Evolutionary conservation across 768 basidiomycete genomes (phyloP).

Genomic region (Boletellus sp.): DNA sequence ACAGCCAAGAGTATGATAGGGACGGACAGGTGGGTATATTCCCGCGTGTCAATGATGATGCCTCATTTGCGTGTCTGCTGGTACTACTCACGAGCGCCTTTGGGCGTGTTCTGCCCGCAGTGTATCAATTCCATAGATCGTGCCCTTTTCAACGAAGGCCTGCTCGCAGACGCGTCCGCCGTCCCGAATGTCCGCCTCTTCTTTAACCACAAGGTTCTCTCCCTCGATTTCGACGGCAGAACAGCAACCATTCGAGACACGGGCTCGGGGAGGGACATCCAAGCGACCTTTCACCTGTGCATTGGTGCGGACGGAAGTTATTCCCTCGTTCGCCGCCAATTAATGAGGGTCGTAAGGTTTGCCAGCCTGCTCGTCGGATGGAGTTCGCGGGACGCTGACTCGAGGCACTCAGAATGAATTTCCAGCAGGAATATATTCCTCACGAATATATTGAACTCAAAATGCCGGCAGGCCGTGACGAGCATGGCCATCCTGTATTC

Average conservation of each 20-base stretch:
- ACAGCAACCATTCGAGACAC: conserved; percentile 50
- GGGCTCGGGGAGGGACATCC: conserved; percentile 39
- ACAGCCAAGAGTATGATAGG: conserved; percentile 86
- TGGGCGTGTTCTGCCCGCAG: conserved; percentile 40
- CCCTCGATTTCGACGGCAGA: conserved; percentile 71
- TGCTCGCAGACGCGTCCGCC: conserved; percentile 73
- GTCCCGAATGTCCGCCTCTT: conserved; percentile 60
- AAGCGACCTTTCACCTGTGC: conserved; percentile 68
- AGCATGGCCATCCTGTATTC: conserved; percentile 62
- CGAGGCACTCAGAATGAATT: conserved; percentile 73
- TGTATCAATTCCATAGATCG: conserved; percentile 94
- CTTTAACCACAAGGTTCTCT: conserved; percentile 79
- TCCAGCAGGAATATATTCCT: conserved; percentile 90
- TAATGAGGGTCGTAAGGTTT: conserved; percentile 93
- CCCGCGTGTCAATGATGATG: conserved; percentile 4
- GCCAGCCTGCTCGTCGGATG: conserved; percentile 24
- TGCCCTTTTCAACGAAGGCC: conserved; percentile 76
- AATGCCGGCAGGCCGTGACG: conserved; percentile 77
- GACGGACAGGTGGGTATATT: conserved; percentile 71
- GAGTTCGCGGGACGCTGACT: conserved; percentile 13
- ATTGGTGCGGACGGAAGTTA: conserved; percentile 94
- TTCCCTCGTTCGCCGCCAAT: conserved; percentile 84
- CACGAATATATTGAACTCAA: conserved; percentile 96
- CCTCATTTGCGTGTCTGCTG: conserved; percentile 21
- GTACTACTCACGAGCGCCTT: conserved; percentile 23